Percentiles rank a stretch among this genome's conserved stretches.
Evolutionary conservation across 2,329 filamentous ascomycete genomes (phyloP).

Genomic region (Exophiala aquamarina): DNA sequence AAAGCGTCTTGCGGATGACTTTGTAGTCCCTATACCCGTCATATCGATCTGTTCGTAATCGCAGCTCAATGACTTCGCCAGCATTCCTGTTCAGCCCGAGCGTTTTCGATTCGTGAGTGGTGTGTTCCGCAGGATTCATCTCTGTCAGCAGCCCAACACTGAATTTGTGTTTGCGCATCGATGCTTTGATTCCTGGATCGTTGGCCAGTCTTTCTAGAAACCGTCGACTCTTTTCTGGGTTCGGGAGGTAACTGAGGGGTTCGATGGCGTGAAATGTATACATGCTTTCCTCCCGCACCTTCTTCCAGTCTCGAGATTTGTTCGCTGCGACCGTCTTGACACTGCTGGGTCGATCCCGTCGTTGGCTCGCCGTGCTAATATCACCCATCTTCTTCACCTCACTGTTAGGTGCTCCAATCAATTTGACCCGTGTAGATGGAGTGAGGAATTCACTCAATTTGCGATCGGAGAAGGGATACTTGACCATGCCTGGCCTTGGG

Average conservation of each 20-base stretch:
- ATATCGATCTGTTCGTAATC: slow-evolving; percentile 88
- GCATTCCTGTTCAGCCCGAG: slow-evolving; percentile 83
- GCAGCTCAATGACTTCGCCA: slow-evolving; percentile 86
- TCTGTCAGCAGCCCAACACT: slow-evolving; percentile 84
- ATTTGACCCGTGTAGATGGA: slow-evolving; percentile 46
- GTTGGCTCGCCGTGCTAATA: slow-evolving; percentile 33
- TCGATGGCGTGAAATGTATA: slow-evolving; percentile 82
- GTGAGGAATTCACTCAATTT: slow-evolving; percentile 36
- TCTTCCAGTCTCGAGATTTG: slow-evolving; percentile 31
- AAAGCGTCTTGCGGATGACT: slow-evolving; percentile 86
- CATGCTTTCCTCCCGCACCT: slow-evolving; percentile 54
- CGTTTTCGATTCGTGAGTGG: slow-evolving; percentile 76
- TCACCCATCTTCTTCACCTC: slow-evolving; percentile 45
- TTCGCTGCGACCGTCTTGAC: slow-evolving; percentile 21
- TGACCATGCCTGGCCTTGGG: slow-evolving; percentile 48
- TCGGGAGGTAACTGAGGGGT: slow-evolving; percentile 74
- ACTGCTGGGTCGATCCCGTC: slow-evolving; percentile 33
- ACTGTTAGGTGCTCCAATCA: slow-evolving; percentile 43
- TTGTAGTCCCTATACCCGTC: slow-evolving; percentile 93
- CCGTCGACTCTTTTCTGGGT: slow-evolving; percentile 66
- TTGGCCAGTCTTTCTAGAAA: slow-evolving; percentile 75
- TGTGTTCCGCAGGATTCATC: slow-evolving; percentile 88
- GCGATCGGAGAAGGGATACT: slow-evolving; percentile 43
- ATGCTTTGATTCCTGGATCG: slow-evolving; percentile 79
- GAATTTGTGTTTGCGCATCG: slow-evolving; percentile 84